Evolutionary conservation across 108 stramenopile genomes (phyloP).

Genomic region (Aurantiochytrium sp.): DNA sequence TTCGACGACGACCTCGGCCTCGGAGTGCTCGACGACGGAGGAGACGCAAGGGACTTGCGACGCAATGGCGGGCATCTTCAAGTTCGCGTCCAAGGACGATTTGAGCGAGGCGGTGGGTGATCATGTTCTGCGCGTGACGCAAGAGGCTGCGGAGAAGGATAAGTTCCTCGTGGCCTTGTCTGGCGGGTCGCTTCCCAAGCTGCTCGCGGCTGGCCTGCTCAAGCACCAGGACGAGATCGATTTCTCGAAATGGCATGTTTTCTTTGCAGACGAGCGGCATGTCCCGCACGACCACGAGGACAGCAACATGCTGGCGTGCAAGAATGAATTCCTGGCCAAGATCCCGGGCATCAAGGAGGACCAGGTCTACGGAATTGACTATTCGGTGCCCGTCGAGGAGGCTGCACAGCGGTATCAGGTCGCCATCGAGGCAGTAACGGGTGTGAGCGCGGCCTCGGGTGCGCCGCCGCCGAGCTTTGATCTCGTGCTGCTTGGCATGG

Average conservation of each 20-base stretch:
- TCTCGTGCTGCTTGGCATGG: slow-evolving; percentile 83
- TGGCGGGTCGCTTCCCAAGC: slow-evolving; percentile 77
- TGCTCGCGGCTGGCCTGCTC: slow-evolving; percentile 33
- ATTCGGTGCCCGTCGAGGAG: not conserved
- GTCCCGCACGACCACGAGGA: slow-evolving; percentile 65
- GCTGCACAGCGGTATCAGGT: slow-evolving; percentile 57
- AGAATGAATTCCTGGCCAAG: slow-evolving; percentile 46
- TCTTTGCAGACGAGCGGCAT: slow-evolving; percentile 88
- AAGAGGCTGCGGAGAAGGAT: slow-evolving; percentile 24
- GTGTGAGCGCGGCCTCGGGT: slow-evolving; percentile 26
- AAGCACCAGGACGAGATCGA: not conserved
- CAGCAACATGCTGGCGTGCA: slow-evolving; percentile 66
- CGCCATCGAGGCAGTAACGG: slow-evolving; percentile 34
- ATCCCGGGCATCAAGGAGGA: slow-evolving; percentile 63
- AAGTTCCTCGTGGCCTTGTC: slow-evolving; percentile 73
- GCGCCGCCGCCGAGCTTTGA: slow-evolving; percentile 56
- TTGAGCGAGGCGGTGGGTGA: not conserved
- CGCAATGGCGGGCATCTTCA: not conserved
- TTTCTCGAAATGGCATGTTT: slow-evolving; percentile 60
- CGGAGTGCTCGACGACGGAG: not conserved
- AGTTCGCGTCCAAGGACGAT: slow-evolving; percentile 9
- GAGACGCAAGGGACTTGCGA: not conserved
- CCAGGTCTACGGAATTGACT: slow-evolving; percentile 24
- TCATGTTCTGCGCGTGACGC: not conserved
- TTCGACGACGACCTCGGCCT: not conserved